Base-by-base conservation (phyloP, 768 basidiomycete genomes). In the Pulveroboletus ravenelii region DNA sequence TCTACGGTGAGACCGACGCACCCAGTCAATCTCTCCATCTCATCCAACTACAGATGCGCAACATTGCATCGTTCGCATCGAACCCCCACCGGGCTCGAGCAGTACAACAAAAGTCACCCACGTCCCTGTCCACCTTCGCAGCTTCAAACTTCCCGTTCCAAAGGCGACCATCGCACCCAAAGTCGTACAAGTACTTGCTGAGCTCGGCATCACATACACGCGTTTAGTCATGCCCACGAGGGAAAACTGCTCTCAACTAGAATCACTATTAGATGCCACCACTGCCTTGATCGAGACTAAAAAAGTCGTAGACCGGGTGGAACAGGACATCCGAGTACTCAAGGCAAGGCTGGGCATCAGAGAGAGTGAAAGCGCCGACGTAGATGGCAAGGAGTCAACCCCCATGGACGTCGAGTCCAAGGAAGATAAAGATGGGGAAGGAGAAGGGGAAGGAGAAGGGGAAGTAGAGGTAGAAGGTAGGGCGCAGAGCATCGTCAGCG, bases 141-240 rank as follows among this genome's bases (percentile, higher is more conserved):
- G 90, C 7, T 85, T 85, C 65, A 94, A 91, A 65, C 74, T 96
- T 25, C 86, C 92, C 1, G 68, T 75, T 31, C 89, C 91, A 14
- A 95, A 93, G 65, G 73, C 84, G 5, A 77, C 82, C 35, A 75
- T 85, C 20, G 79, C 82, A 3, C 81, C 83, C 14, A 91, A 93
- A 62, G 81, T 97, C 58, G 75, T 82, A 9, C 83, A 86, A 51
- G 78, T 85, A 13, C 77, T 97, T 14, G 65, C 76, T 7, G 93
- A 97, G 68, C 75, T 94, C 10, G 85, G 86, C 13, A 72, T 96
- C 10, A 77, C 78, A 14, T 75, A 82, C 48, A 78, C 78, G 14
- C 82, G 87, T 10, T 78, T 99, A 44, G 89, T 95, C 53, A 97
- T 98, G 93, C 96, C 96, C 15, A 97, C 96, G 3, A 78, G 83